A percentile compares a stretch with the other conserved stretches of the same genome.
phyloP scores from a whole-genome alignment of 352 stramenopile species.

The Globisporangium emineosum region DNA sequence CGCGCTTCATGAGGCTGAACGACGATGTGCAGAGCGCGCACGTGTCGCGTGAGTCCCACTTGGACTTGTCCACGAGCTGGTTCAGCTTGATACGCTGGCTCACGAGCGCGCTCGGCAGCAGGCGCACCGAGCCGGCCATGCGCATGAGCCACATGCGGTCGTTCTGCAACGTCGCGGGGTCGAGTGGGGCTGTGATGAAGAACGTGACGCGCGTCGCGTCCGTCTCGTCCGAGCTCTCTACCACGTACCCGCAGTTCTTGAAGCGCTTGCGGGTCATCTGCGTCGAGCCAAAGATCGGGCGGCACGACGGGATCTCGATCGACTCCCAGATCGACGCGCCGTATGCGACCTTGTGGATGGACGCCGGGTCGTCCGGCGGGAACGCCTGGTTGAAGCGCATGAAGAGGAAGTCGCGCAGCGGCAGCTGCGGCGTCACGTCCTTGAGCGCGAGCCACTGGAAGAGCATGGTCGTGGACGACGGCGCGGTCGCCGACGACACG shows the following conservation, averaged over 20 bases:
- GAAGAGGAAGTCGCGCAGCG: conserved; percentile 76
- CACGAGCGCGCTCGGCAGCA: conserved; percentile 65
- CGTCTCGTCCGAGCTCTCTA: conserved; percentile 65
- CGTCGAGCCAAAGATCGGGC: conserved; percentile 43
- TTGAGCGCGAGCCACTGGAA: conserved; percentile 78
- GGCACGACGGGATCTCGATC: conserved; percentile 50
- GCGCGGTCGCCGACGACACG: conserved; percentile 9
- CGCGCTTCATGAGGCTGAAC: conserved; percentile 68
- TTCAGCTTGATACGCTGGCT: conserved; percentile 69
- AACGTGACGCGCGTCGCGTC: conserved; percentile 71
- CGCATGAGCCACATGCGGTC: conserved; percentile 60
- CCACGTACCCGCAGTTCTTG: conserved; percentile 70
- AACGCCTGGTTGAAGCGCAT: conserved; percentile 75
- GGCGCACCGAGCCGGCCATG: conserved; percentile 45
- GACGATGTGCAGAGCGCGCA: conserved; percentile 62
- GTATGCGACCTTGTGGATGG: conserved; percentile 26
- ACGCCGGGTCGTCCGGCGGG: conserved; percentile 32
- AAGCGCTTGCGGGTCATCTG: conserved; percentile 46
- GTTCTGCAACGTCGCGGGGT: conserved; percentile 32
- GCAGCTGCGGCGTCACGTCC: conserved; percentile 45
- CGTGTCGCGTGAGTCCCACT: conserved; percentile 52
- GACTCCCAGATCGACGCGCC: conserved; percentile 70
- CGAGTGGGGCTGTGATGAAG: conserved; percentile 54
- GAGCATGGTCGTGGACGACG: conserved; percentile 28
- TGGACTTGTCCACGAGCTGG: conserved; percentile 51